A percentile compares a stretch with the other conserved stretches of the same genome.
Conservation (phyloP, 805 yeast species). For the Candida qinlingensis region DNA sequence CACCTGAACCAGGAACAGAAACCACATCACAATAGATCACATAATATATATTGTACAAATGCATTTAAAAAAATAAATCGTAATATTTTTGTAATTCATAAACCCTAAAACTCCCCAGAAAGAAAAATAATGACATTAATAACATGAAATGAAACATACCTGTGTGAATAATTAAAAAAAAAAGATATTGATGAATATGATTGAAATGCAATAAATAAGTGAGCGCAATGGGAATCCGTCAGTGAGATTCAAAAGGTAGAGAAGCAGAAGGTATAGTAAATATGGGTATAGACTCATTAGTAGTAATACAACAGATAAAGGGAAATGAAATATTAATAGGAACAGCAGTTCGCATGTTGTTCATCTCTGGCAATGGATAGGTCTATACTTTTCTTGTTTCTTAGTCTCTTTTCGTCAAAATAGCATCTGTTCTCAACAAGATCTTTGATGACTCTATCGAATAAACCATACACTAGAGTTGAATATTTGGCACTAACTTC, state of each 20-base stretch:
- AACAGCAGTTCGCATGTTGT: slow-evolving; percentile 20
- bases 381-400: slow-evolving; percentile 25
- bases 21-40: not conserved
- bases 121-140: not conserved
- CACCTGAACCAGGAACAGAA: not conserved
- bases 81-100: too few species aligned
- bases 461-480: slow-evolving; percentile 32
- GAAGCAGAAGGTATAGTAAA: too few species aligned
- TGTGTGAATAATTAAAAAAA: not conserved
- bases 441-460: slow-evolving; percentile 34
- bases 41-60: not conserved
- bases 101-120: not conserved
- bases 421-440: slow-evolving; percentile 36
- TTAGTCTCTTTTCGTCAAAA: slow-evolving; percentile 26
- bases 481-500: slow-evolving; percentile 44
- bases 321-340: slow-evolving; percentile 11
- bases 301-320: not conserved
- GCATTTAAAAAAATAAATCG: too few species aligned
- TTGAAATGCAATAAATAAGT: not conserved
- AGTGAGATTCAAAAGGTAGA: too few species aligned
- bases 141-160: not conserved
- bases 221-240: too few species aligned
- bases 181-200: not conserved
- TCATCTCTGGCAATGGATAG: slow-evolving; percentile 22
- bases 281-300: too few species aligned